Evolutionary conservation across 2,329 filamentous ascomycete genomes (phyloP), one percentile per base, ranked within the genome.

Genomic region (Trichoderma gracile): DNA sequence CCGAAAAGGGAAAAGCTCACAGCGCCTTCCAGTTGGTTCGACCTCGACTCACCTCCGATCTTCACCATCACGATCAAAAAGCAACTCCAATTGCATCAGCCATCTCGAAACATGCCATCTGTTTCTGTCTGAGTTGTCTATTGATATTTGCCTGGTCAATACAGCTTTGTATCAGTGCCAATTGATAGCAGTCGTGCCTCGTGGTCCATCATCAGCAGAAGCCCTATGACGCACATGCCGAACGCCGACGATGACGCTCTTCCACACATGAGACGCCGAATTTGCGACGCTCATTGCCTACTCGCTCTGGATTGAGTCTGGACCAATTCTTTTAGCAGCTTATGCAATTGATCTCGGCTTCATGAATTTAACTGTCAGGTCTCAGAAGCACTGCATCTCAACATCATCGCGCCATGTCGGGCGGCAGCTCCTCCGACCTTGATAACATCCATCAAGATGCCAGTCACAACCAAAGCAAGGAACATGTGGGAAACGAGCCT

Each of bases 161-260:
- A n/a, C n/a, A n/a, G n/a, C n/a, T n/a, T n/a, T n/a, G n/a, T n/a
- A n/a, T n/a, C n/a, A n/a, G n/a, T n/a, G 23, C 8, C 42, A 45
- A 33, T 33, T 30, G 47, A 33, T 43, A 17, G 14, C 19, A 14
- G 14, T 42, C 21, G 9, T 27, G 21, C 3, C 8, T 30, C 7
- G n/a, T 50, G 46, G 21, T 15, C 6, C 19, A 30, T 19, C 46
- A 12, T 42, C 33, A 23, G 38, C 42, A 38, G 12, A 38, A 38
- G 33, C 19, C 25, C 33, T 53, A 47, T 45, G 58, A 53, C 58
- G 58, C 52, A 61, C 46, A 61, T 61, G 58, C 58, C 58, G 58
- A 61, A 61, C 15, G 58, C 58, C 58, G 58, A 49, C n/a, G 12
- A 61, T 61, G 30, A 47, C 12, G 14, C 3, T n/a, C 42, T 17